phyloP scores from a whole-genome alignment of 108 stramenopile genomes.

The Cylindrotheca closterium region DNA sequence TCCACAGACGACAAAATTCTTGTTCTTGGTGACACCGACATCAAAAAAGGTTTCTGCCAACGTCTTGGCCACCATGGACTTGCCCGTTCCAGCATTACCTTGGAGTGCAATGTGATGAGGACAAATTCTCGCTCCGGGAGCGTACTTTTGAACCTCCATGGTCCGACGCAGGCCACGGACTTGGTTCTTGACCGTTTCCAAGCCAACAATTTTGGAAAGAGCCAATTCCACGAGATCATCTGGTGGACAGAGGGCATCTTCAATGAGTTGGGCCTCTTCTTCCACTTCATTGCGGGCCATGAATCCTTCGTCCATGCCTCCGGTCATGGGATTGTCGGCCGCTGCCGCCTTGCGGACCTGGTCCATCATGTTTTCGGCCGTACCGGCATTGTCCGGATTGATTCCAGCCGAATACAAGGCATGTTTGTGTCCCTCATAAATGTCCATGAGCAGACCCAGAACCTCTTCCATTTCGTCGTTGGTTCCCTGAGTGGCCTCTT shows the following conservation, averaged over 20 bases:
- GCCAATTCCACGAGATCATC: conserved; percentile 87
- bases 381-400: conserved; percentile 87
- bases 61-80: conserved; percentile 93
- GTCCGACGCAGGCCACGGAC: conserved; percentile 76
- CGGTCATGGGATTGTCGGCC: conserved; percentile 58
- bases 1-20: conserved; percentile 89
- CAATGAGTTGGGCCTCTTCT: conserved; percentile 29
- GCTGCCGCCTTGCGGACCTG: conserved; percentile 44
- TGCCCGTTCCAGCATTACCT: conserved; percentile 95
- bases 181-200: conserved; percentile 90
- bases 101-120: conserved; percentile 90
- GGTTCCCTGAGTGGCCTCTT: conserved; percentile 37
- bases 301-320: conserved; percentile 73
- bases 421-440: conserved; percentile 88
- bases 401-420: conserved; percentile 86
- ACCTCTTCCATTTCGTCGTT: conserved; percentile 75
- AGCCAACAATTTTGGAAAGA: conserved; percentile 76
- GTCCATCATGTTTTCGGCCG: conserved; percentile 82
- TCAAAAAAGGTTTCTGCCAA: conserved; percentile 90
- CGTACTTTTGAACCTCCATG: conserved; percentile 84
- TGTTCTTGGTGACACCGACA: conserved; percentile 80
- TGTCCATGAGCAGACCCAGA: conserved; percentile 68
- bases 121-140: conserved; percentile 68
- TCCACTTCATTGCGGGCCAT: conserved; percentile 26
- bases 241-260: conserved; percentile 20